A percentile compares a stretch with the other conserved stretches of the same genome.
Evolutionary conservation across 257 asterid genomes (phyloP).

Genomic region (Leonotis leonurus): DNA sequence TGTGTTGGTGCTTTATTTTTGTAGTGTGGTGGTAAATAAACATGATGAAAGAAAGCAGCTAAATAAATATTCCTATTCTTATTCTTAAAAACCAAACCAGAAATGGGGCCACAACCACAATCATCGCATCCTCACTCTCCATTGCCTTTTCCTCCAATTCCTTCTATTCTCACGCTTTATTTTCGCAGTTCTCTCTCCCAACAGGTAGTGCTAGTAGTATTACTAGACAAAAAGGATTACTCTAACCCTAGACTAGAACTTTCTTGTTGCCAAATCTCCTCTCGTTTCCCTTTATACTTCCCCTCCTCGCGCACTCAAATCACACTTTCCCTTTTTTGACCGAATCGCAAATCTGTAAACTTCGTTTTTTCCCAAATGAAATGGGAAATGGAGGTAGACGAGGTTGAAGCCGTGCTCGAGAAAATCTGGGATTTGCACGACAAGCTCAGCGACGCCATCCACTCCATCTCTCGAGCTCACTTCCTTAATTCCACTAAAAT

Average conservation of each 20-base stretch:
- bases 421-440: conserved; percentile 96
- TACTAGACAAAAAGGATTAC: no score
- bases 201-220: no score
- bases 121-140: not conserved
- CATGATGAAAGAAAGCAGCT: no score
- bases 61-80: no score
- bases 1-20: conserved; percentile 22
- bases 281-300: conserved; percentile 15
- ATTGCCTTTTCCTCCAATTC: conserved; percentile 13
- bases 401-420: conserved; percentile 77
- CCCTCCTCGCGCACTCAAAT: conserved; percentile 25
- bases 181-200: conserved; percentile 8
- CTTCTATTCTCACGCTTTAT: no score
- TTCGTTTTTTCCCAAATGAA: conserved; percentile 37
- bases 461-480: conserved; percentile 76
- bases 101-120: conserved; percentile 1
- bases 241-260: conserved; percentile 25
- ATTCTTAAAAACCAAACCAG: not conserved
- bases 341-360: no score
- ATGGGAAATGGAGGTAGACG: conserved; percentile 88
- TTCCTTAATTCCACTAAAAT: conserved; percentile 65
- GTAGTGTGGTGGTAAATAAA: no score
- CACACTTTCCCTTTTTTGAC: not conserved
- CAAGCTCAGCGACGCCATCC: conserved; percentile 94
- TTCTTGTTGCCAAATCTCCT: not conserved